phyloP scores from a whole-genome alignment of 176 grass and related monocot genomes.

The Phoenix dactylifera region DNA sequence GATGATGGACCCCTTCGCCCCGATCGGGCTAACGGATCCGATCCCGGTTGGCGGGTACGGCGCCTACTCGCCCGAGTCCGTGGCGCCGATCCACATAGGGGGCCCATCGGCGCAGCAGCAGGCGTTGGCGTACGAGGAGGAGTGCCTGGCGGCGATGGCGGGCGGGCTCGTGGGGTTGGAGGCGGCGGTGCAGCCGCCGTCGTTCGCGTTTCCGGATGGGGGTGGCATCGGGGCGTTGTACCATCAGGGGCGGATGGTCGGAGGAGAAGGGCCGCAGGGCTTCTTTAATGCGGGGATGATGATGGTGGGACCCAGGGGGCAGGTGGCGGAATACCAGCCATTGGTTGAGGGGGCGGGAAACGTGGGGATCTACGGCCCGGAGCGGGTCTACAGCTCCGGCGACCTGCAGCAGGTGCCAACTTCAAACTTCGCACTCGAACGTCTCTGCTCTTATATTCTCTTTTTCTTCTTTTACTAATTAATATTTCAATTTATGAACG shows the following conservation, averaged over 20 bases:
- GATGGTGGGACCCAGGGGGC: constrained; percentile 17
- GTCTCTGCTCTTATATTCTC: not conserved
- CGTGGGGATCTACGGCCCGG: constrained; percentile 25
- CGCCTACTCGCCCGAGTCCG: constrained; percentile 16
- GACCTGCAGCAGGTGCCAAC: constrained; percentile 37
- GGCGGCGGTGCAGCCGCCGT: constrained; percentile 16
- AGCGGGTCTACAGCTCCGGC: constrained; percentile 29
- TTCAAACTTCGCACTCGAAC: no score
- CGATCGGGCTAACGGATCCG: constrained; percentile 25
- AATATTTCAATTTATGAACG: no score
- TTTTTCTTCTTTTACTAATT: not conserved
- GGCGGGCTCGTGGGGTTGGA: constrained; percentile 14
- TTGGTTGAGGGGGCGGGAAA: constrained; percentile 44
- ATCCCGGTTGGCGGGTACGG: not conserved
- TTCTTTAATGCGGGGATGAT: not conserved
- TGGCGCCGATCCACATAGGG: constrained; percentile 31
- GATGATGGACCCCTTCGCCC: not conserved
- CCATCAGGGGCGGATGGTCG: not conserved
- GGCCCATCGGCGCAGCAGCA: constrained; percentile 7
- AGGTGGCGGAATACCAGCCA: constrained; percentile 50
- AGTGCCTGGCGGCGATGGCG: constrained; percentile 20
- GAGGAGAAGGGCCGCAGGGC: not conserved
- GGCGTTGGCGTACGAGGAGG: not conserved
- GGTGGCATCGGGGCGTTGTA: constrained; percentile 4
- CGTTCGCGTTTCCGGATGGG: not conserved